Evolutionary conservation across 2,329 filamentous ascomycete genomes (phyloP), one percentile per base, ranked within the genome.

Genomic region (Tympanopsis confertula): DNA sequence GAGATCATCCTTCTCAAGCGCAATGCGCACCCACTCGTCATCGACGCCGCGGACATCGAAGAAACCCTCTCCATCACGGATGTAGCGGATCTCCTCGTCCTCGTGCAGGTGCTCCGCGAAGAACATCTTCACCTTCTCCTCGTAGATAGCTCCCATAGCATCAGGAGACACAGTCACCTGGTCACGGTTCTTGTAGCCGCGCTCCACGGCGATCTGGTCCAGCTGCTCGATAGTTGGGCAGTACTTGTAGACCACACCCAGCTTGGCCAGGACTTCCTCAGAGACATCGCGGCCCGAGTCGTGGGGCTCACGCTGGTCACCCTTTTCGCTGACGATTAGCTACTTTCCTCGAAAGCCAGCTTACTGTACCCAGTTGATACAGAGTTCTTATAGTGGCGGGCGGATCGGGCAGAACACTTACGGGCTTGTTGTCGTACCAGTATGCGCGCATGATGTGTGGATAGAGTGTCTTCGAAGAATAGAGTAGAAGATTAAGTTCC

Each of bases 11-110:
- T 62, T 91, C 58, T 83, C 83, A 40, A 98, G 64, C 51, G 69
- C 65, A 43, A 98, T 87, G 41, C 91, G 69, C 41, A 98, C 76
- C 91, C 91, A 98, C 46, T 83, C 77, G 53, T 96, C 89, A 15
- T 73, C 74, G 57, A 82, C 68, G 52, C 77, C 81, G 36, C 91
- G 69, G 3, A 98, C 88, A 60, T 98, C 91, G 55, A 98, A 98
- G 59, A 83, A 98, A 1, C 91, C 91, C 39, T 75, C 73, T 0
- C 91, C 91, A 43, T 82, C 88, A 20, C 86, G 69, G 47, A 98
- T 88, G 53, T 95, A 98, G 35, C 91, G 71, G 47, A 98, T 98
- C 70, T 98, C 91, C 65, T 98, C 91, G 49, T 98, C 91, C 65
- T 98, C 91, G 56, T 98, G 91, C 50, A 98, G 60, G 58, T 98